Percentiles rank a stretch among this genome's conserved stretches.
Conservation (phyloP, 2,329 filamentous ascomycete species). For the Beauveria pseudobassiana region DNA sequence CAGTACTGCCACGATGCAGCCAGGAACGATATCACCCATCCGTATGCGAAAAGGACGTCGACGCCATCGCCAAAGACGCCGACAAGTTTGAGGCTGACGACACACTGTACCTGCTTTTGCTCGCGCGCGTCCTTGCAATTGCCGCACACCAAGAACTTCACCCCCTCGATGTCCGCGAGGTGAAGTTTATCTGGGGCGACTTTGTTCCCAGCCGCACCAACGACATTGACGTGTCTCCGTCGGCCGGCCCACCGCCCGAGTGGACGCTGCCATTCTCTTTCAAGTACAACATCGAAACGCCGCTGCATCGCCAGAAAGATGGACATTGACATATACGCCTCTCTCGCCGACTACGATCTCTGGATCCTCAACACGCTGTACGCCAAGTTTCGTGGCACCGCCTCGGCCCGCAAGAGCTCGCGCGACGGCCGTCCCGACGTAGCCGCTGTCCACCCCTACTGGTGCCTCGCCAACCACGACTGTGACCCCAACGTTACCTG, state of each 20-base stretch:
- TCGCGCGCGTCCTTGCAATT: slow-evolving; percentile 57
- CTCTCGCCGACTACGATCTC: slow-evolving; percentile 53
- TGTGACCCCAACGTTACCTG: slow-evolving; percentile 92
- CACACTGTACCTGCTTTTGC: slow-evolving; percentile 55
- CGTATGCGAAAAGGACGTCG: slow-evolving; percentile 59
- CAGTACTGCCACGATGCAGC: slow-evolving; percentile 51
- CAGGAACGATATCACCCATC: slow-evolving; percentile 55
- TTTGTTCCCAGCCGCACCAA: slow-evolving; percentile 48
- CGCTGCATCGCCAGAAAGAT: slow-evolving; percentile 76
- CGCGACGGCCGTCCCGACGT: slow-evolving; percentile 81
- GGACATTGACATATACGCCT: slow-evolving; percentile 68
- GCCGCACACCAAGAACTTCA: slow-evolving; percentile 52
- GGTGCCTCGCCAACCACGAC: slow-evolving; percentile 94
- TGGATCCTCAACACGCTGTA: slow-evolving; percentile 91
- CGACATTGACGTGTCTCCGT: slow-evolving; percentile 45
- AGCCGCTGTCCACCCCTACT: slow-evolving; percentile 87
- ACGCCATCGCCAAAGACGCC: slow-evolving; percentile 57
- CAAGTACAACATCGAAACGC: slow-evolving; percentile 64
- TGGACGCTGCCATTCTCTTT: slow-evolving; percentile 75
- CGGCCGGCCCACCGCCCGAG: slow-evolving; percentile 48
- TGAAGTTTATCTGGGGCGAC: slow-evolving; percentile 64
- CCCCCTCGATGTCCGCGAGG: slow-evolving; percentile 55
- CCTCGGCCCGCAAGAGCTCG: slow-evolving; percentile 72
- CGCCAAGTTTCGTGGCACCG: slow-evolving; percentile 87
- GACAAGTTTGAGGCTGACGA: slow-evolving; percentile 52